Conservation (phyloP, 768 basidiomycete genomes). For the Mycena crocata region DNA sequence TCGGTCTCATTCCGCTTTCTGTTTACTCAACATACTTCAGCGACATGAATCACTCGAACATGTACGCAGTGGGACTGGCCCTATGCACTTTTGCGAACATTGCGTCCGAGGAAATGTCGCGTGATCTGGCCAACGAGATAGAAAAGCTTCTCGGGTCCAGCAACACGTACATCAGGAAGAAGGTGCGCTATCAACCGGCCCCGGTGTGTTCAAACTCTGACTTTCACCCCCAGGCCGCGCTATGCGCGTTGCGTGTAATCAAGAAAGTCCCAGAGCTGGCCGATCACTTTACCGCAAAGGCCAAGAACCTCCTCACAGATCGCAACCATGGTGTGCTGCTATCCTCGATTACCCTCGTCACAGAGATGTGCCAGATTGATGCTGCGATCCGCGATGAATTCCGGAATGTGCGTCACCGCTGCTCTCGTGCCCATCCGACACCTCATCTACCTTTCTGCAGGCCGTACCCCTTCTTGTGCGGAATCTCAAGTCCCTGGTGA, state of each 20-base stretch:
- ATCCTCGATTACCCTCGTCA: slow-evolving; percentile 93
- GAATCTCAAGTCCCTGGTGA: slow-evolving; percentile 93
- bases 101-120: slow-evolving; percentile 99
- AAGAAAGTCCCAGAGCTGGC: slow-evolving; percentile 96
- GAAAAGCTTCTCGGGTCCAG: slow-evolving; percentile 97
- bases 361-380: slow-evolving; percentile 93
- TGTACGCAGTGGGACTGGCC: slow-evolving; percentile 97
- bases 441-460: slow-evolving; percentile 51
- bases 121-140: slow-evolving; percentile 97
- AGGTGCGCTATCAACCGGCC: slow-evolving; percentile 63
- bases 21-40: slow-evolving; percentile 54
- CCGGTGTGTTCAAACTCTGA: slow-evolving; percentile 19
- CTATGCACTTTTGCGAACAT: slow-evolving; percentile 99
- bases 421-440: background rate
- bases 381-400: slow-evolving; percentile 82
- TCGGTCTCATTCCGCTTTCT: background rate
- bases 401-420: slow-evolving; percentile 74
- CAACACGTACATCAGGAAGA: slow-evolving; percentile 99
- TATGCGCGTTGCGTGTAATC: slow-evolving; percentile 94
- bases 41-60: slow-evolving; percentile 99
- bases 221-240: slow-evolving; percentile 74
- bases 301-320: slow-evolving; percentile 92
- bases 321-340: slow-evolving; percentile 97
- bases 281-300: slow-evolving; percentile 90
- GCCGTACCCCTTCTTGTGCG: slow-evolving; percentile 94